Evolutionary conservation across 441 rosid species (phyloP).

Genomic region (Biscutella laevigata): DNA sequence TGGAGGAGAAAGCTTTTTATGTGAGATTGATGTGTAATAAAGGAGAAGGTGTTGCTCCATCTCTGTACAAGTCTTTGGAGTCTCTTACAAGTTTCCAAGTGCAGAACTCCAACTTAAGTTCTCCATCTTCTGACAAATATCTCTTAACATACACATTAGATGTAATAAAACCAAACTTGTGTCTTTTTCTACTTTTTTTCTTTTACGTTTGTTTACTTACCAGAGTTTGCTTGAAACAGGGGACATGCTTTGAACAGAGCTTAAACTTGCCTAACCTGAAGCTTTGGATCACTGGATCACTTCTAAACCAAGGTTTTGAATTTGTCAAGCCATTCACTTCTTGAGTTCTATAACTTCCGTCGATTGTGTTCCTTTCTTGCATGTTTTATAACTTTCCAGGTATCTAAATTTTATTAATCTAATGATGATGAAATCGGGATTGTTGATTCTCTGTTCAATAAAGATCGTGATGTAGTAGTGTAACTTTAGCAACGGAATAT

Average conservation of each 20-base stretch:
- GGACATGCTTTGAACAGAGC: conserved; percentile 39
- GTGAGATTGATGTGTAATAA: conserved; percentile 46
- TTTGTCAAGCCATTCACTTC: conserved; percentile 23
- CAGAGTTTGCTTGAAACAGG: conserved; percentile 31
- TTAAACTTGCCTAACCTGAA: conserved; percentile 57
- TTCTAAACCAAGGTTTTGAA: conserved; percentile 78
- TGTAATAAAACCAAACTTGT: conserved; percentile 33
- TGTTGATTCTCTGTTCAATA: conserved; percentile 8
- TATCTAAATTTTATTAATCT: conserved; percentile 10
- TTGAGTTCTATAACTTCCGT: conserved; percentile 2
- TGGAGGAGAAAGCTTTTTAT: conserved; percentile 65
- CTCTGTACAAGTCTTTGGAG: conserved; percentile 66
- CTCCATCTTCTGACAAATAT: conserved; percentile 39
- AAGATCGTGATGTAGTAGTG: background rate
- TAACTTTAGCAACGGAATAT: too few species aligned
- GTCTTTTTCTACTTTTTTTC: background rate
- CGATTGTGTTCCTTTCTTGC: background rate
- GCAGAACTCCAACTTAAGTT: conserved; percentile 56
- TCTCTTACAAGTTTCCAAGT: conserved; percentile 52
- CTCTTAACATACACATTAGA: conserved; percentile 49
- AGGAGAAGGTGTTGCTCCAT: conserved; percentile 50
- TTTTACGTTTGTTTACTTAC: background rate
- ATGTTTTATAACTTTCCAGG: conserved; percentile 6
- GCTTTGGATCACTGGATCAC: conserved; percentile 68
- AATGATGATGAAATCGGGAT: conserved; percentile 3